These are phyloP conservation scores for Austroboletus niveus DNA, from an alignment of 1,284 basidiomycete species.

Conservation along the genomic window DNA sequence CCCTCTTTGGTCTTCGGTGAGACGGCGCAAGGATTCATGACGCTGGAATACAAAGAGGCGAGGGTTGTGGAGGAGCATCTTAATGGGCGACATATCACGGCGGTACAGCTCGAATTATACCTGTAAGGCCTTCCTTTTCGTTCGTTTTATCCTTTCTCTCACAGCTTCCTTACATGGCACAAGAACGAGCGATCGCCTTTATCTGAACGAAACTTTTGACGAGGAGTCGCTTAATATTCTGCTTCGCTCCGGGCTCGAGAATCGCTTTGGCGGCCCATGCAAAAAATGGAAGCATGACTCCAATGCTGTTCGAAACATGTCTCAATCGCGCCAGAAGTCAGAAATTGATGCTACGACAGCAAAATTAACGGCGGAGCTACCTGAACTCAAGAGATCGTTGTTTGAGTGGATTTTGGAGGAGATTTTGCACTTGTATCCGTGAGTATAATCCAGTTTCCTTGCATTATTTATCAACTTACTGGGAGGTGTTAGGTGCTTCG, in stretches of 20 bases:
- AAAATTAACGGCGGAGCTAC: not conserved
- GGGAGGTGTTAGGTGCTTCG: constrained; percentile 12
- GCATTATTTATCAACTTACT: not conserved
- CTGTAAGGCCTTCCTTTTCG: constrained; percentile 14
- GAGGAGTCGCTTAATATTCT: constrained; percentile 32
- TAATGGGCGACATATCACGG: not conserved
- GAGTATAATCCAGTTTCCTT: not conserved
- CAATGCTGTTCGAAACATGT: not conserved
- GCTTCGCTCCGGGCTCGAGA: constrained; percentile 29
- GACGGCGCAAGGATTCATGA: constrained; percentile 36
- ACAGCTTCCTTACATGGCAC: not conserved
- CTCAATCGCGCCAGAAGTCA: accelerated
- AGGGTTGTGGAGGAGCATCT: constrained; percentile 1
- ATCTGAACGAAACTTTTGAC: constrained; percentile 26
- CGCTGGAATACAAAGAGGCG: constrained; percentile 21
- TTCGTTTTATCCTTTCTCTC: not conserved
- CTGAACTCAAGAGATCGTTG: constrained; percentile 11
- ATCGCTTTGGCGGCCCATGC: constrained; percentile 24
- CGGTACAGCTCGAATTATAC: constrained; percentile 13
- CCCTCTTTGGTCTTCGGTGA: constrained; percentile 38
- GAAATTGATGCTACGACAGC: constrained; percentile 1
- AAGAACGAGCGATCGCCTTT: constrained; percentile 29
- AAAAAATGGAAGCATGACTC: constrained; percentile 22
- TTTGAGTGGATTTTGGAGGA: constrained; percentile 26
- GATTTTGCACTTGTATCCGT: constrained; percentile 27